phyloP scores from a whole-genome alignment of 2,329 filamentous ascomycete species.

The Lachnellula occidentalis region DNA sequence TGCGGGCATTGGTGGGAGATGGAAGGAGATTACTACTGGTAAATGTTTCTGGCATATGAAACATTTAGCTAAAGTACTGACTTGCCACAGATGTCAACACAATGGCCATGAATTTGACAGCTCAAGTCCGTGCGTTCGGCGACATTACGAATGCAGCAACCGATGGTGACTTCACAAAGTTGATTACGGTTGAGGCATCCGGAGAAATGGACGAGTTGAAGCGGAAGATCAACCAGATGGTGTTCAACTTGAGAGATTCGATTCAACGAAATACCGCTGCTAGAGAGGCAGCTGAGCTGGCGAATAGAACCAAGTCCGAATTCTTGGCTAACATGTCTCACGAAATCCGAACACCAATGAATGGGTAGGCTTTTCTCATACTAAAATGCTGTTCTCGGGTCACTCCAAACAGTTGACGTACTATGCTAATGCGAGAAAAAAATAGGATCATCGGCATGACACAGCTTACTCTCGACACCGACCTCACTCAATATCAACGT shows the following conservation, averaged over 20 bases:
- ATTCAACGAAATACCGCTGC: constrained; percentile 96
- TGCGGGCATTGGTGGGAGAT: constrained; percentile 84
- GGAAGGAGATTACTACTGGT: constrained; percentile 91
- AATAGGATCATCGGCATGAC: constrained; percentile 61
- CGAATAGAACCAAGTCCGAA: constrained; percentile 97
- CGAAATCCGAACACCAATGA: constrained; percentile 92
- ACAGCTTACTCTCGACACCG: constrained; percentile 88
- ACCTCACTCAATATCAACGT: constrained; percentile 89
- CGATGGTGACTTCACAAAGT: constrained; percentile 93
- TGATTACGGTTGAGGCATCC: constrained; percentile 93
- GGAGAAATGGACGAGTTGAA: constrained; percentile 99
- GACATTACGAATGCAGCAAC: constrained; percentile 98
- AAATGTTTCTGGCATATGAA: constrained; percentile 40
- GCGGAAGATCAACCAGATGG: constrained; percentile 99
- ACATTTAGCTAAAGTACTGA: constrained; percentile 2
- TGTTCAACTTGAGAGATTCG: constrained; percentile 88
- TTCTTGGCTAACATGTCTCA: constrained; percentile 99
- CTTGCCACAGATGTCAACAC: constrained; percentile 28
- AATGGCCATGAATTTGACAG: constrained; percentile 66
- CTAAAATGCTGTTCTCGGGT: too few species aligned
- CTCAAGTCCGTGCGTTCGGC: constrained; percentile 94
- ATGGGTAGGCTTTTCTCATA: too few species aligned
- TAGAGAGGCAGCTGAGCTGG: constrained; percentile 89
- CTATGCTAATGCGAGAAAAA: neutral
- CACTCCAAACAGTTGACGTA: neutral